Evolutionary conservation across 257 asterid species (phyloP).

Genomic region (Solanum tarapatanum): DNA sequence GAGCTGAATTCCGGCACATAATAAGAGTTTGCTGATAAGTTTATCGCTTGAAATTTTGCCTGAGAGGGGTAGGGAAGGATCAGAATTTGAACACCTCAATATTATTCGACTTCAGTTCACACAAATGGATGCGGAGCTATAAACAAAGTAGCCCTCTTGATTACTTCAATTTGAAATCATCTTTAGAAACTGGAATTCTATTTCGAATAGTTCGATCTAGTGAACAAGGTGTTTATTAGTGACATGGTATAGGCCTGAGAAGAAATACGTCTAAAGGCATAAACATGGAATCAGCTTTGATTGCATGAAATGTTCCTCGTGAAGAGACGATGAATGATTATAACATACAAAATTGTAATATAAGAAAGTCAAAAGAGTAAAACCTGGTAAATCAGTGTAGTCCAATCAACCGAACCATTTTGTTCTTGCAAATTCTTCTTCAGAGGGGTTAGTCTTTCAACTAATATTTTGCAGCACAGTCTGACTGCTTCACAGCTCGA

Average conservation of each 20-base stretch:
- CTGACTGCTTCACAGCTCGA: conserved; percentile 73
- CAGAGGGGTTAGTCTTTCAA: conserved; percentile 45
- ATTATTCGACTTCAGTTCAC: background rate
- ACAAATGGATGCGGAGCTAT: background rate
- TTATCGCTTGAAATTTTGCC: conserved; percentile 38
- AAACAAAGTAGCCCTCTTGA: background rate
- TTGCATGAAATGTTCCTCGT: background rate
- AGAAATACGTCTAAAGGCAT: background rate
- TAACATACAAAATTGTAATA: background rate
- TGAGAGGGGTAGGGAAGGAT: conserved; percentile 1
- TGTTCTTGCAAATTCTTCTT: conserved; percentile 34
- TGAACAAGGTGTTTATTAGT: background rate
- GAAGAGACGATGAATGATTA: background rate
- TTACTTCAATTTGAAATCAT: background rate
- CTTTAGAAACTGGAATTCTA: background rate
- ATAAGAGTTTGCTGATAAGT: conserved; percentile 40
- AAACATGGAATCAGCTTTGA: background rate
- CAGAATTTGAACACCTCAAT: background rate
- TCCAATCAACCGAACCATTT: conserved; percentile 52
- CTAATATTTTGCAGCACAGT: conserved; percentile 54
- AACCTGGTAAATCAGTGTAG: conserved; percentile 43
- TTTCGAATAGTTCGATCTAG: background rate
- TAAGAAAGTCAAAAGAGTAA: background rate
- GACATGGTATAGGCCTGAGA: background rate
- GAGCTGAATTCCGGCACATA: conserved; percentile 39